Evolutionary conservation across 148 eudicot genomes (phyloP), one percentile per base, ranked within the genome.

Genomic region (Camellia sinensis): DNA sequence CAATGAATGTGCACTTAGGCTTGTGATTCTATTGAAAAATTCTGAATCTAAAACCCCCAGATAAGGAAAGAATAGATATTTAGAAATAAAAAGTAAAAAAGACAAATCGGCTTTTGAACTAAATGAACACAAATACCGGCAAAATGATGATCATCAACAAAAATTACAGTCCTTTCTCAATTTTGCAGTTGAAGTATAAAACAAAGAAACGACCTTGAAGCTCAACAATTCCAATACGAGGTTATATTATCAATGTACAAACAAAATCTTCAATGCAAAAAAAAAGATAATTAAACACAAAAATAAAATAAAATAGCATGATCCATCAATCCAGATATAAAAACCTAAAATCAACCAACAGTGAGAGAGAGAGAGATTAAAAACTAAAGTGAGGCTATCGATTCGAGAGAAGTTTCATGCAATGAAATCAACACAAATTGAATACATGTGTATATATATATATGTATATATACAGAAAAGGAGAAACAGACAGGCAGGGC

Each of bases 401-500:
- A 73, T 41, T 19, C 4, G 21, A 48, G 2, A 48, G 2, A 11
- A 62, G 69, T 48, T 77, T 7, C 71, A 29, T 11, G 43, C 12
- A 44, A 12, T 44, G 68, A 75, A 60, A 77, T 22, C 45, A 77
- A 46, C 71, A 21, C 21, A 64, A 65, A 22, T 29, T 37, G 64
- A 56, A 11, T 71, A 21, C 1, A 45, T 10, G 40, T 50, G 45
- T 46, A 45, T 15, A 5, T 29, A 12, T 11, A 60, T 43, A 13
- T 11, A 61, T 41, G 15, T 4, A 65, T 48, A 17, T 2, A 67
- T 3, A 67, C 17, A 76, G 68, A 19, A 57, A n/a, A 14, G 3
- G 79, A 76, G 54, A n/a, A 44, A 53, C 83, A 75, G 87, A 95
- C 98, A 92, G 48, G 99, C 99, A 85, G 99, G 98, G 43, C 98